Evolutionary conservation across 1,139 yeast species (phyloP), one percentile per base, ranked within the genome.

Genomic region (Taphrina pruni): DNA sequence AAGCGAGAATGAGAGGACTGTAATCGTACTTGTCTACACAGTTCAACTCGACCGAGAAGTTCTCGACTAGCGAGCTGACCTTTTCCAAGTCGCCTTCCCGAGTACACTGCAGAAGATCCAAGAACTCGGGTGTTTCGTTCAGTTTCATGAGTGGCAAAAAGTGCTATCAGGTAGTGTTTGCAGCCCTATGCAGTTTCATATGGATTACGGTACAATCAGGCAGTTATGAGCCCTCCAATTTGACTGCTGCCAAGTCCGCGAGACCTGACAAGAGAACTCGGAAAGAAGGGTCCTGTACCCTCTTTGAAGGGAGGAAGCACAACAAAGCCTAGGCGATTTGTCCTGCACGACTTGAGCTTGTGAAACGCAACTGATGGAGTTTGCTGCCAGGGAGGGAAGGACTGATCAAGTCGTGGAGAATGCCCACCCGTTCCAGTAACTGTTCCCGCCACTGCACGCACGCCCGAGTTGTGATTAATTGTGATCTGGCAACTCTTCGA

Each of bases 11-110:
- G 72, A 89, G 80, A 0, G 95, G 95, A 1, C 92, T 84, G 75
- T 88, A 87, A 76, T 89, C 89, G 83, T 88, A 89, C 72, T 85
- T 86, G 75, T 89, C 95, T 48, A 86, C 85, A 69, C 81, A 85
- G 75, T 89, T 89, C 70, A 86, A 77, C 73, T 78, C 66, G 36
- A 71, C 75, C 20, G 73, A 73, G 43, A 60, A 65, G 54, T 65
- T 67, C 43, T 65, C 69, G 17, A 69, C 69, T 20, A 66, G 39
- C 41, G 85, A 79, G 68, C 87, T 90, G 1, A 85, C 94, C 58
- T 82, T 80, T 54, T 86, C 91, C 1, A 83, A 71, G 75, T 89
- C 94, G 0, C 95, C 95, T 2, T 79, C 74, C 51, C 95, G 80
- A 72, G 95, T 89, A 0, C 93, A 91, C 72, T 79, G 75, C 71